phyloP scores from a whole-genome alignment of 106 monocot genomes.

The Ottelia alismoides region DNA sequence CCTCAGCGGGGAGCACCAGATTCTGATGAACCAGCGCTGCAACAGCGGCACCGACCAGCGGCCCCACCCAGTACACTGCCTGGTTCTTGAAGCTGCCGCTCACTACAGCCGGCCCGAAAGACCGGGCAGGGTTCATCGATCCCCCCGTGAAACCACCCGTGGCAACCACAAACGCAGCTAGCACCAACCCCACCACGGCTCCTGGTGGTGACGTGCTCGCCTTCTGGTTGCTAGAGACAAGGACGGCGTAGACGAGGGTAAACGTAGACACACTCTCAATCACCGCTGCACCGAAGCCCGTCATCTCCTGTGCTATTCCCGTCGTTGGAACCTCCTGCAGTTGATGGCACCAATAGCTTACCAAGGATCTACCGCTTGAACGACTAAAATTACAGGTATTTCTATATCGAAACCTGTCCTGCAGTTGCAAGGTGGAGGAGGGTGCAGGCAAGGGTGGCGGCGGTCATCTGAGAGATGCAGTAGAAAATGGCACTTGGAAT shows the following conservation, averaged over 20 bases:
- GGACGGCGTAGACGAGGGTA: conserved; percentile 48
- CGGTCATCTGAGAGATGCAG: conserved; percentile 62
- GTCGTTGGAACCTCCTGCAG: conserved; percentile 73
- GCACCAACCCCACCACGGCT: conserved; percentile 32
- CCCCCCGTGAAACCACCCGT: conserved; percentile 59
- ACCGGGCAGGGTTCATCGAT: conserved; percentile 78
- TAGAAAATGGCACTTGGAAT: conserved; percentile 55
- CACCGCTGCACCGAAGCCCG: conserved; percentile 66
- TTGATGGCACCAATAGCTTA: conserved; percentile 4
- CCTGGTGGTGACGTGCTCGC: background rate
- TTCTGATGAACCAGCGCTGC: conserved; percentile 46
- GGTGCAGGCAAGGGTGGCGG: conserved; percentile 39
- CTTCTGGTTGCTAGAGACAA: conserved; percentile 29
- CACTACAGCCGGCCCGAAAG: conserved; percentile 55
- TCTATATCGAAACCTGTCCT: no score
- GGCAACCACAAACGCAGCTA: conserved; percentile 33
- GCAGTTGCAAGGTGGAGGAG: conserved; percentile 50
- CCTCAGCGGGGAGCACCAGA: conserved; percentile 33
- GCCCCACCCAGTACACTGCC: conserved; percentile 63
- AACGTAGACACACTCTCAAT: conserved; percentile 42
- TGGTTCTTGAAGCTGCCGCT: conserved; percentile 64
- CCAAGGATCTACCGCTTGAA: conserved; percentile 44
- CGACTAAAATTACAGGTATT: no score
- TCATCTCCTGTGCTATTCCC: conserved; percentile 61
- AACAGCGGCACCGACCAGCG: conserved; percentile 38